Evolutionary conservation across 2,329 filamentous ascomycete genomes (phyloP), one percentile per base, ranked within the genome.

Genomic region (Cordyceps fumosorosea): DNA sequence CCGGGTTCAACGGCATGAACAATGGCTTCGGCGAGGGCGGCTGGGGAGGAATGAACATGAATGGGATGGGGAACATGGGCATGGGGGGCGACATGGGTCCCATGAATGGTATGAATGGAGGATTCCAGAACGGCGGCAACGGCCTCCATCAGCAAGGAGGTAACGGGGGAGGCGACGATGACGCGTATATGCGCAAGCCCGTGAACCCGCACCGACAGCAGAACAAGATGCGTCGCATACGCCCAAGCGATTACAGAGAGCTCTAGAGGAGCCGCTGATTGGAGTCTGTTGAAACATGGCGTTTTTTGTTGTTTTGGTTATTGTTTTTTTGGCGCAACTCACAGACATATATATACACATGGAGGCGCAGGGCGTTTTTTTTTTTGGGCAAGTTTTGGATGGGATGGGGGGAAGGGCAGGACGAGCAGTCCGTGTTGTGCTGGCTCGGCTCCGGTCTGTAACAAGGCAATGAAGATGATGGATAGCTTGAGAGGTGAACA

Each of bases 101-200:
- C 64, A 73, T 70, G 62, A 70, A 67, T 65, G 67, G 68, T 48
- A 48, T 48, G 45, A 53, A 53, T 24, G 51, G 32, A 16, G 66
- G 32, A 51, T 64, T 51, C 29, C 63, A 67, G 40, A 72, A 71
- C 47, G 71, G 69, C 11, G 69, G 69, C 64, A 66, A 62, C 62
- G 65, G 64, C 53, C 63, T 65, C 53, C 62, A 62, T 56, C 54
- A 60, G 18, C 61, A 59, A 47, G 62, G 55, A 63, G 67, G 57
- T 63, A 50, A 61, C 44, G 64, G 82, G 2, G 87, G 83, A 63
- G 85, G 86, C 66, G 91, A 96, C 62, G 92, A 96, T 63, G 91
- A 92, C 64, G 90, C 95, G 7, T 99, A 99, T 76, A 96, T 98
- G 74, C 85, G 95, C 63, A 93, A 96, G 74, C 95, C 95, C 0